These are phyloP conservation scores for Trichosporon ovoides DNA, from an alignment of 1,284 basidiomycete species.

Conservation along the genomic window DNA sequence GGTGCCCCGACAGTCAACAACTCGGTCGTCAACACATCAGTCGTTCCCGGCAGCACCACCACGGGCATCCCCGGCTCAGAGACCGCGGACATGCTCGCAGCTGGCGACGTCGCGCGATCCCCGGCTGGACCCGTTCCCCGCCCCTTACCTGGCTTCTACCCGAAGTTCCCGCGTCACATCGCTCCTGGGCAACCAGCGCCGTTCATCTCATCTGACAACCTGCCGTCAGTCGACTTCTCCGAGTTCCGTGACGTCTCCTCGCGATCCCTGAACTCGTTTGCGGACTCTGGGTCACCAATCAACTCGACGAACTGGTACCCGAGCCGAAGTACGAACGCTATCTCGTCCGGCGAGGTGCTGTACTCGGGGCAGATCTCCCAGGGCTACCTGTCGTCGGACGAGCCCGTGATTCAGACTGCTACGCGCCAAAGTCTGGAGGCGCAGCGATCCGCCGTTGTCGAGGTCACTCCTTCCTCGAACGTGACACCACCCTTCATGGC, in stretches of 20 bases:
- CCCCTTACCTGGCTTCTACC: constrained; percentile 44
- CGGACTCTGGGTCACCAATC: constrained; percentile 15
- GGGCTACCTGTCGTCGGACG: constrained; percentile 13
- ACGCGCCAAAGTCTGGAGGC: constrained; percentile 39
- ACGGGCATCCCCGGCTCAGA: background rate
- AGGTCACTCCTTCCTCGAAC: constrained; percentile 14
- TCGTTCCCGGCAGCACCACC: background rate
- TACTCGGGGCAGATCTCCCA: background rate
- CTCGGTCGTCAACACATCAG: constrained; percentile 3
- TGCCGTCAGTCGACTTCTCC: constrained; percentile 16
- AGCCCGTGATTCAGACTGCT: constrained; percentile 37
- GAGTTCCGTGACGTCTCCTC: constrained; percentile 10
- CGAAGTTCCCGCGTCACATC: constrained; percentile 44
- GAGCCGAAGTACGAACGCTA: background rate
- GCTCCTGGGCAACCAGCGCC: constrained; percentile 7
- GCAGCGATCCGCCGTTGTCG: constrained; percentile 26
- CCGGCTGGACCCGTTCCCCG: constrained; percentile 16
- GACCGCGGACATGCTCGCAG: background rate
- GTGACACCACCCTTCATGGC: constrained; percentile 4
- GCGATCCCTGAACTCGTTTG: constrained; percentile 18
- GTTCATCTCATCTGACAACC: constrained; percentile 37
- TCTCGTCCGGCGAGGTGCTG: constrained; percentile 2
- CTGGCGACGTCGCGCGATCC: background rate
- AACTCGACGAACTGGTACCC: constrained; percentile 2
- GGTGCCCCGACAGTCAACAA: background rate